Base-by-base conservation (phyloP, 1,139 yeast genomes). In the Magnusiomyces clavatus region DNA sequence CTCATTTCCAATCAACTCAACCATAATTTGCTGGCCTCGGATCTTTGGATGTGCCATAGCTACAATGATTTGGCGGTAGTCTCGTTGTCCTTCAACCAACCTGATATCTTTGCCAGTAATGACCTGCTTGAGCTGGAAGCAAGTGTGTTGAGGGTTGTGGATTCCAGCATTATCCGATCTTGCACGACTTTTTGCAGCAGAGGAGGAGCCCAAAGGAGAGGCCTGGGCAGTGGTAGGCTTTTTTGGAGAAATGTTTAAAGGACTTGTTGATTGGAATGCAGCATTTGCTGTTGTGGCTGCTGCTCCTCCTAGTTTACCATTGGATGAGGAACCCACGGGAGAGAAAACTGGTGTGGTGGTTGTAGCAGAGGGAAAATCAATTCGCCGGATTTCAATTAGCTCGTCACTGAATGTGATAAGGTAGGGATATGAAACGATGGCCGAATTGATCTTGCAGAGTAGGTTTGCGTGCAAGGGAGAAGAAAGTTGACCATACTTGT, bases 41-140 rank as follows among this genome's bases (percentile, higher is more conserved):
- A 78, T 75, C 57, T 71, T 69, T 0, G 96, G 96, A 63, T 87
- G 89, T 13, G 90, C 88, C 74, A 86, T 72, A 2, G 76, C 69
- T 36, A 85, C 69, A 45, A 75, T 72, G 29, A 82, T 70, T n/a
- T 45, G 42, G 8, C 31, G 31, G 31, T 24, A 24, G 31, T 24
- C 31, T 24, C 31, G 31, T 48, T 71, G 71, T 5, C 77, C 77
- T 31, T 69, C 72, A 37, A 68, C 68, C 38, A 83, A 74, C 54
- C 81, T 82, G 37, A 72, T 63, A 51, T 71, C 73, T 62, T 83
- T 84, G 13, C 95, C 95, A 6, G 82, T 77, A 42, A 87, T 74
- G 8, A 86, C 85, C 65, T 88, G 96, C 44, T 81, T 76, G 29
- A 88, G 77, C 45, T 75, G 74, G 51, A 79, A 78, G 14, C 34